A percentile compares a stretch with the other conserved stretches of the same genome.
Evolutionary conservation across 352 stramenopile genomes (phyloP).

Genomic region (Phytophthora pinifolia): DNA sequence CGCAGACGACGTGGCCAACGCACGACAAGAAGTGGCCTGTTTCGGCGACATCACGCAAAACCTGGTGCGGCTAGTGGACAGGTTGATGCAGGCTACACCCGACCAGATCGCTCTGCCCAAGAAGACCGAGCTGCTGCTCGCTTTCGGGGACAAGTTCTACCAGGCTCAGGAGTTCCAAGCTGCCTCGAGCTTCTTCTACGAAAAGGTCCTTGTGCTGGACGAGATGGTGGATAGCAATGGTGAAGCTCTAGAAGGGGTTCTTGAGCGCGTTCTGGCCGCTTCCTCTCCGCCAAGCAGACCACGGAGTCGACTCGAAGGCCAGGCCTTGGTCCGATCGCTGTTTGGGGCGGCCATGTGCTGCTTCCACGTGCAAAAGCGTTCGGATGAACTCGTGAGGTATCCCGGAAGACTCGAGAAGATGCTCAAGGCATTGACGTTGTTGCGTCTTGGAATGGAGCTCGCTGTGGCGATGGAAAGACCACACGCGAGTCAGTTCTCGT

Average conservation of each 20-base stretch:
- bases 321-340: constrained; percentile 41
- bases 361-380: constrained; percentile 37
- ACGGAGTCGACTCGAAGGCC: constrained; percentile 14
- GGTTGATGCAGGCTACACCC: constrained; percentile 27
- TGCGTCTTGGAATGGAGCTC: constrained; percentile 49
- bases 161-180: constrained; percentile 44
- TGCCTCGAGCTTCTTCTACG: constrained; percentile 55
- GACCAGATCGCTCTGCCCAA: constrained; percentile 35
- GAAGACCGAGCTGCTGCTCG: constrained; percentile 45
- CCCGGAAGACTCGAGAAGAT: constrained; percentile 57
- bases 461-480: constrained; percentile 40
- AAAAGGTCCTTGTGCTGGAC: constrained; percentile 30
- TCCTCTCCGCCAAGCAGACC: not conserved
- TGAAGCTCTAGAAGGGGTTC: not conserved
- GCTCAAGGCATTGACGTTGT: constrained; percentile 28
- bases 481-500: constrained; percentile 37
- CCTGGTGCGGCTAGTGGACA: constrained; percentile 35
- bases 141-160: constrained; percentile 54
- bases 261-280: constrained; percentile 14
- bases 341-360: constrained; percentile 49
- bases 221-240: not conserved
- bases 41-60: constrained; percentile 47
- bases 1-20: constrained; percentile 11
- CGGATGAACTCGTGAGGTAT: constrained; percentile 40
- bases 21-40: constrained; percentile 35